Percentiles rank a stretch among this genome's conserved stretches.
phyloP scores from a whole-genome alignment of 345 rosid species.

The Gossypium sturtianum region DNA sequence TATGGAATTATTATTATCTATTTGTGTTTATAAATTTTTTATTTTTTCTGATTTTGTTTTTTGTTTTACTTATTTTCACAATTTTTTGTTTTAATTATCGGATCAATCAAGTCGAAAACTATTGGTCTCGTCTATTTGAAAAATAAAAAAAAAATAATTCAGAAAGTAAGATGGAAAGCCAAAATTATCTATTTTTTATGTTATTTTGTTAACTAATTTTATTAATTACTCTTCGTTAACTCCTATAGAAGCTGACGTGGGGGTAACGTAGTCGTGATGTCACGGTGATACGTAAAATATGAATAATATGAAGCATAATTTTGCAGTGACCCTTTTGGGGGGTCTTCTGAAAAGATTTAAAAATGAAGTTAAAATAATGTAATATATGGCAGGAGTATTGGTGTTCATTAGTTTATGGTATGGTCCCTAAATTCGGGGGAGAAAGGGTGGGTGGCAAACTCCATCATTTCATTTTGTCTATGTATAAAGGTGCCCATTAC shows the following conservation, averaged over 20 bases:
- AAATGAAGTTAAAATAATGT: background rate
- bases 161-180: too few relatives aligned
- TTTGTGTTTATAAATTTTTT: too few relatives aligned
- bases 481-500: slow-evolving; percentile 38
- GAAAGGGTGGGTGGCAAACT: slow-evolving; percentile 29
- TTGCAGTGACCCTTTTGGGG: background rate
- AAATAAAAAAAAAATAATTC: too few relatives aligned
- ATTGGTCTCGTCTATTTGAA: too few relatives aligned
- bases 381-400: background rate
- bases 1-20: too few relatives aligned
- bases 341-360: background rate
- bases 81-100: too few relatives aligned
- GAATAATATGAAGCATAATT: slow-evolving; percentile 15
- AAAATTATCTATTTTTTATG: too few relatives aligned
- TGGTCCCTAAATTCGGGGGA: slow-evolving; percentile 31
- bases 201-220: too few relatives aligned
- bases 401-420: slow-evolving; percentile 21
- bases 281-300: slow-evolving; percentile 21
- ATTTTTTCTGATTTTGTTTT: too few relatives aligned
- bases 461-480: slow-evolving; percentile 65
- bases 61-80: too few relatives aligned
- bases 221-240: too few relatives aligned
- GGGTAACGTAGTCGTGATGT: slow-evolving; percentile 31
- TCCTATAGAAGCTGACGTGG: slow-evolving; percentile 20
- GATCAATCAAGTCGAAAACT: too few relatives aligned